Conservation (phyloP, 805 yeast genomes). For the Candida tibetensis region DNA sequence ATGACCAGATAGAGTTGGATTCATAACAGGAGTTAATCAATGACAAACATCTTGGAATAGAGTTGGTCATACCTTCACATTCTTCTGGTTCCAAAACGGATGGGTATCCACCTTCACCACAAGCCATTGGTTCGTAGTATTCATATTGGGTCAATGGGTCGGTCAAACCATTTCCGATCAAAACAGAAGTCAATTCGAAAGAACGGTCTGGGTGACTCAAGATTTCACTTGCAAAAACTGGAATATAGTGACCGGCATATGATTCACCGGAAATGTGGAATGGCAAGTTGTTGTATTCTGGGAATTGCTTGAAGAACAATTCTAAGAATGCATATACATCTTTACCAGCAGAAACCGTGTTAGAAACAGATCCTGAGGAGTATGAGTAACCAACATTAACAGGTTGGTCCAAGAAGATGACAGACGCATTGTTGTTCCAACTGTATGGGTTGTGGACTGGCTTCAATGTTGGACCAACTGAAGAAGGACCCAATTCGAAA, state of each 20-base stretch:
- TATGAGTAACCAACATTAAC: slow-evolving; percentile 89
- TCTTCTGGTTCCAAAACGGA: slow-evolving; percentile 67
- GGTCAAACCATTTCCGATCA: slow-evolving; percentile 92
- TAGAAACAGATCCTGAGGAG: slow-evolving; percentile 60
- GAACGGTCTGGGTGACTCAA: slow-evolving; percentile 57
- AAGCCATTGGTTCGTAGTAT: slow-evolving; percentile 90
- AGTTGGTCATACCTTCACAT: slow-evolving; percentile 61
- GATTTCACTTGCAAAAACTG: slow-evolving; percentile 82
- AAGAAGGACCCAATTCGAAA: slow-evolving; percentile 89
- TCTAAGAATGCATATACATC: slow-evolving; percentile 85
- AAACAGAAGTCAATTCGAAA: slow-evolving; percentile 64
- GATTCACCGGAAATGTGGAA: slow-evolving; percentile 94
- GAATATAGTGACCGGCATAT: slow-evolving; percentile 93
- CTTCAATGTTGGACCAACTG: slow-evolving; percentile 60
- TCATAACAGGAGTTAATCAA: slow-evolving; percentile 78
- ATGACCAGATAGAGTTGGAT: slow-evolving; percentile 70
- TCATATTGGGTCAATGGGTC: slow-evolving; percentile 77
- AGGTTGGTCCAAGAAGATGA: slow-evolving; percentile 91
- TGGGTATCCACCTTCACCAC: slow-evolving; percentile 83
- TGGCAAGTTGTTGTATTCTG: slow-evolving; percentile 56
- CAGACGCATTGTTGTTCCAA: slow-evolving; percentile 90
- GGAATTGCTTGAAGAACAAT: slow-evolving; percentile 80
- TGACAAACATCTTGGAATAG: slow-evolving; percentile 71
- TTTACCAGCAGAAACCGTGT: slow-evolving; percentile 78
- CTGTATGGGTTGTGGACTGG: slow-evolving; percentile 80